Conservation (phyloP, 2,329 filamentous ascomycete genomes). For the Xylariaceae sp. region DNA sequence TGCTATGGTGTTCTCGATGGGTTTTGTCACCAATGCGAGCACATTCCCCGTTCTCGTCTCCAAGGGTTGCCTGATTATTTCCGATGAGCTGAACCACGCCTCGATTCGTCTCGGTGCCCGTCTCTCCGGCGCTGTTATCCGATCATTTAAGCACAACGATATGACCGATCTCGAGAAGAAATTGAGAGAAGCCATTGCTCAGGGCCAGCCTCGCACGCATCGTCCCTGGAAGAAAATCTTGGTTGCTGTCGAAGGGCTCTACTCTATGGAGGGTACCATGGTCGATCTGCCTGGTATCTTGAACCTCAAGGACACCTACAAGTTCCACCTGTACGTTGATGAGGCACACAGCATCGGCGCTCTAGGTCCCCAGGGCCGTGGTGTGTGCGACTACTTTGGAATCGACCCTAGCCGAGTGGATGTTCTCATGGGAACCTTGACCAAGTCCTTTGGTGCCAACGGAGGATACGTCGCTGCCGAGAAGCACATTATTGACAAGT, state of each 20-base stretch:
- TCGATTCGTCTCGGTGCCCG: conserved; percentile 94
- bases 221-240: conserved; percentile 99
- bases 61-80: conserved; percentile 91
- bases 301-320: conserved; percentile 87
- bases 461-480: conserved; percentile 91
- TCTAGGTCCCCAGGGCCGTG: conserved; percentile 78
- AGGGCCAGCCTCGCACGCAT: conserved; percentile 96
- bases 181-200: conserved; percentile 86
- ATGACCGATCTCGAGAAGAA: conserved; percentile 80
- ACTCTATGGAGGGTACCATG: conserved; percentile 99
- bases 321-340: conserved; percentile 92
- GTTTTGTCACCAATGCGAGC: conserved; percentile 91
- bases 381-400: conserved; percentile 96
- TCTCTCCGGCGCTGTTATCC: conserved; percentile 89
- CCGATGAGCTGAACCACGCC: conserved; percentile 95
- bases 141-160: conserved; percentile 97
- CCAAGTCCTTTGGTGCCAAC: conserved; percentile 97
- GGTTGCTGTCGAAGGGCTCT: conserved; percentile 91
- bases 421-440: conserved; percentile 96
- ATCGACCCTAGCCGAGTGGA: conserved; percentile 85
- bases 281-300: conserved; percentile 91
- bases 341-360: conserved; percentile 96
- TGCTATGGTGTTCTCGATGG: conserved; percentile 98
- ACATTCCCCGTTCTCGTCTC: conserved; percentile 87
- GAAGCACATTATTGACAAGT: conserved; percentile 86